Evolutionary conservation across 2,329 filamentous ascomycete genomes (phyloP).

Genomic region (Sarocladium oryzae): DNA sequence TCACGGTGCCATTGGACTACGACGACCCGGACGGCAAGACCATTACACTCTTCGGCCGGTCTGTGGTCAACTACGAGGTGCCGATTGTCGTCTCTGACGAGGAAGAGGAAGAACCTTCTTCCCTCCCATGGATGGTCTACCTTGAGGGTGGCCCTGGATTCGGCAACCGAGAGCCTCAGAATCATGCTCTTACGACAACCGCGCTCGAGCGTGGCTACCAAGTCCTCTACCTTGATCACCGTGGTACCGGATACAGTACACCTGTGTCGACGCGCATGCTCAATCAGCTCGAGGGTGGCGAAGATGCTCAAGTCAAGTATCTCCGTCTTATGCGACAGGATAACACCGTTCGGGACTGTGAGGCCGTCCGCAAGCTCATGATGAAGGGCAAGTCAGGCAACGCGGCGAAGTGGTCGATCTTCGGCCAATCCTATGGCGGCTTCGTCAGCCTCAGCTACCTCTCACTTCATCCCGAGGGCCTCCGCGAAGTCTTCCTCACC

Average conservation of each 20-base stretch:
- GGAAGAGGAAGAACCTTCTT: constrained; percentile 17
- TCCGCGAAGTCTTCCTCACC: constrained; percentile 77
- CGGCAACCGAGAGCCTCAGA: constrained; percentile 67
- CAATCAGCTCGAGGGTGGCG: constrained; percentile 47
- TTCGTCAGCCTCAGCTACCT: constrained; percentile 82
- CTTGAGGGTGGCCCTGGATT: constrained; percentile 83
- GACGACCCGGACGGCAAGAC: constrained; percentile 50
- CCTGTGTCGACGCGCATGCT: constrained; percentile 71
- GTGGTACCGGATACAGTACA: constrained; percentile 79
- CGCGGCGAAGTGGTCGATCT: constrained; percentile 74
- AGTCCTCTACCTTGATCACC: constrained; percentile 79
- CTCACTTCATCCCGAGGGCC: constrained; percentile 67
- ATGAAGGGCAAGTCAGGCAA: constrained; percentile 62
- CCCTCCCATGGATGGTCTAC: constrained; percentile 58
- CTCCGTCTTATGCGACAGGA: constrained; percentile 82
- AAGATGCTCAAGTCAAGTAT: constrained; percentile 67
- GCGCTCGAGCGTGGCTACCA: constrained; percentile 82
- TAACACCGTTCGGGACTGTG: constrained; percentile 81
- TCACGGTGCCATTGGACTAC: constrained; percentile 80
- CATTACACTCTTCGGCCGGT: constrained; percentile 73
- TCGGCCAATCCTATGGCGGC: constrained; percentile 89
- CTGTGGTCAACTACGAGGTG: constrained; percentile 59
- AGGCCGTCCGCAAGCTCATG: constrained; percentile 72
- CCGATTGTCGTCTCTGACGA: constrained; percentile 41
- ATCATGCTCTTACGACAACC: constrained; percentile 59